Percentiles rank a stretch among this genome's conserved stretches.
Conservation (phyloP, 169 alveolate genomes). For the Prorocentrum cordatum region DNA sequence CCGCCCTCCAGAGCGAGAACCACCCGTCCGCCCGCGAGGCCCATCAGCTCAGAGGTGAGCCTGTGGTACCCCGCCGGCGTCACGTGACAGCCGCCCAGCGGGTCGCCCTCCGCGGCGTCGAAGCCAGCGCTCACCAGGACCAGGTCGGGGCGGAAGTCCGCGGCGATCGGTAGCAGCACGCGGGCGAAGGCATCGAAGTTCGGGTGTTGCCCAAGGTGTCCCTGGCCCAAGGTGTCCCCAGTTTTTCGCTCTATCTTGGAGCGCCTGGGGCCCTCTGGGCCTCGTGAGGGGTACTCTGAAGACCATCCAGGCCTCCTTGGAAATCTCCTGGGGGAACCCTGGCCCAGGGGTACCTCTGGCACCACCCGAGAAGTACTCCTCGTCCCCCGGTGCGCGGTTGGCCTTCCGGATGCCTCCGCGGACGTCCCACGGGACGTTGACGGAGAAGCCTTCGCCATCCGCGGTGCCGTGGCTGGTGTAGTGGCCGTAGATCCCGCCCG, state of each 20-base stretch:
- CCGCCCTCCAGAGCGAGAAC: conserved; percentile 52
- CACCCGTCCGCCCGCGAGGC: conserved; percentile 33
- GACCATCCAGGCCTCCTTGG: too few relatives aligned
- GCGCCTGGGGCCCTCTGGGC: too few relatives aligned
- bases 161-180: neutral
- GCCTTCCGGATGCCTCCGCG: too few relatives aligned
- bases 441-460: conserved; percentile 40
- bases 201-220: neutral
- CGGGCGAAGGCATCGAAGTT: neutral
- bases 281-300: too few relatives aligned
- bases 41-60: conserved; percentile 25
- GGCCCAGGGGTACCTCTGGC: neutral
- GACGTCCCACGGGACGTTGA: conserved; percentile 63
- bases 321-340: neutral
- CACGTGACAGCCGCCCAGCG: conserved; percentile 46
- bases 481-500: conserved; percentile 6
- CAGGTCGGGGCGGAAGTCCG: conserved; percentile 24
- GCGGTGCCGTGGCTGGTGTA: conserved; percentile 34
- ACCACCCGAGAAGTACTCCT: conserved; percentile 4
- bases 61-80: conserved; percentile 1
- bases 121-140: conserved; percentile 46
- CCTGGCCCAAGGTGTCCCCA: too few relatives aligned
- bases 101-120: conserved; percentile 44
- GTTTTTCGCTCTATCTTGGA: too few relatives aligned
- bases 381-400: conserved; percentile 20